Base-by-base conservation (phyloP, 2,329 filamentous ascomycete genomes). In the Arthrobotrys sinensis region DNA sequence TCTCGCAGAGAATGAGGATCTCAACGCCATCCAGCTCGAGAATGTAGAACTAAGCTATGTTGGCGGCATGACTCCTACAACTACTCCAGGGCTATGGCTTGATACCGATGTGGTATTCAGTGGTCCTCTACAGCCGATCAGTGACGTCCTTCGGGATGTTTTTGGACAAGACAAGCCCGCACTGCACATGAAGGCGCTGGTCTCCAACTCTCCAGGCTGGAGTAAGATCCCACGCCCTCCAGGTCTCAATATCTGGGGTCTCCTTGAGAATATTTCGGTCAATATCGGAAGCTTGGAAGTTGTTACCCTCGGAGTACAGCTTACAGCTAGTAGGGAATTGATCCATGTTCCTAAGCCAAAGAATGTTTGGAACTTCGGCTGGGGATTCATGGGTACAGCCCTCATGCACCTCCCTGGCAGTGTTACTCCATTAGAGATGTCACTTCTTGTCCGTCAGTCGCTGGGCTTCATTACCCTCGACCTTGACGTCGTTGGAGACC, bases 1-100 rank as follows among this genome's bases (percentile, higher is more conserved):
- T 4, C 14, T 64, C 5, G 21, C 38, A 12, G 60, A 64, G 2
- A 64, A 64, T 11, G 60, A 64, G 6, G 60, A 64, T 21, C 60
- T 64, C 21, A 64, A 64, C 21, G 60, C 60, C 12, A 64, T 64
- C 60, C 60, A 64, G n/a, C 40, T 64, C 2, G 45, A 64, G n/a
- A 64, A 64, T 16, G 24, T 64, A 8, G 3, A 48, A 10, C 40
- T 64, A 1, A 64, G 40, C 7, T 64, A 64, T 19, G 40, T 64
- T 34, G 19, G 28, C 34, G 60, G 40, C 6, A n/a, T 64, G n/a
- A 64, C 60, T 11, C 14, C 24, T 32, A 48, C n/a, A 32, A 64
- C 40, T 8, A 64, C 40, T 16, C 60, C 60, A 10, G 60, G 60
- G 16, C 4, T 48, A 10, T 64, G 60, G 60, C 60, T 64, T 46